Conservation (phyloP, 2,329 filamentous ascomycete species). For the Trichoderma simmonsii region DNA sequence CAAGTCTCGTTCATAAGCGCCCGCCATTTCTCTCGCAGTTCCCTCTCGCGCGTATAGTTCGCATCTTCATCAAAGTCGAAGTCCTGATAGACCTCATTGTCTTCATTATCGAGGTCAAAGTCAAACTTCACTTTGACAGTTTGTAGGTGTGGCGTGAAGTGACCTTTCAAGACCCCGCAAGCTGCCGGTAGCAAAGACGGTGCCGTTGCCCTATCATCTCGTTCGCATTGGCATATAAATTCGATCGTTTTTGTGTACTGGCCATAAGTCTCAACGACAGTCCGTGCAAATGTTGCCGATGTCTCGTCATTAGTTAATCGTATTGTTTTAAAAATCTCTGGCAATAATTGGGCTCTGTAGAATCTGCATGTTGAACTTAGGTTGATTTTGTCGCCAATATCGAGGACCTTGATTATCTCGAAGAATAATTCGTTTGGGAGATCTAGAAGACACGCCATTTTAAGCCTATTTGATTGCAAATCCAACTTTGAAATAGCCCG, state of each 20-base stretch:
- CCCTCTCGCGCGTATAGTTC: background rate
- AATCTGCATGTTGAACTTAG: background rate
- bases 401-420: background rate
- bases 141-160: background rate
- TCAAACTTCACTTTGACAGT: background rate
- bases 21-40: background rate
- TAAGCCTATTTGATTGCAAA: background rate
- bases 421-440: background rate
- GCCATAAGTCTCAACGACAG: background rate
- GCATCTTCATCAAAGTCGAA: background rate
- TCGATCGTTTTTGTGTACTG: background rate
- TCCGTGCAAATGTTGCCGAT: background rate
- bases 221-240: background rate
- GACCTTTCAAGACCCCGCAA: background rate
- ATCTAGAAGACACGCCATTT: background rate
- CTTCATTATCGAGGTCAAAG: background rate
- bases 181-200: background rate
- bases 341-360: background rate
- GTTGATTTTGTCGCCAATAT: background rate
- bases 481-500: background rate
- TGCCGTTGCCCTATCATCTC: background rate
- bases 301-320: background rate
- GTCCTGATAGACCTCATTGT: background rate
- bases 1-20: background rate
- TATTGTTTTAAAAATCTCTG: background rate